Evolutionary conservation across 1,284 basidiomycete species (phyloP), one percentile per base, ranked within the genome.

Genomic region (Phylloporus sp.): DNA sequence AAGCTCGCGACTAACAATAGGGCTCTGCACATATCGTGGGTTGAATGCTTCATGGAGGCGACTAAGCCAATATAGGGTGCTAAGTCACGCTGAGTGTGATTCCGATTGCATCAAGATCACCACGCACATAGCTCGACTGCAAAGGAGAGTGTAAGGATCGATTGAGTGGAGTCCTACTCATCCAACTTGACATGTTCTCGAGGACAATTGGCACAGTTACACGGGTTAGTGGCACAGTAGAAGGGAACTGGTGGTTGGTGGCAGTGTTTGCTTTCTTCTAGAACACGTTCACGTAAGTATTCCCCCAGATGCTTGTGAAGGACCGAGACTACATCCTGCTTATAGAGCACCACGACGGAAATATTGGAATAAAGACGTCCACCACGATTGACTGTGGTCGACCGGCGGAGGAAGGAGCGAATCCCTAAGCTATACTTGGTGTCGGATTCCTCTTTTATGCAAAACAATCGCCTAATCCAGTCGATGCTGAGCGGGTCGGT

Each of bases 31-130:
- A 63, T 79, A 78, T 7, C 81, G 69, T 3, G 85, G 84, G 56
- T 82, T 78, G 5, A 85, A 59, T 5, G 82, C 77, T 29, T 84
- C 78, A 59, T 83, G 84, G 3, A 86, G 72, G 19, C 74, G 78
- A n/a, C 68, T 71, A 27, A 85, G 72, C 80, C 82, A 85, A 41
- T 77, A 70, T 1, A 74, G 45, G 5, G 70, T 39, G 3, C 70
- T 74, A 43, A 7, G 55, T 45, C 7, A 11, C 55, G 12, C 5
- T 60, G 8, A 32, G 55, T 49, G 2, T 25, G 5, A 39, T 27
- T 12, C 35, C 0, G 5, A 37, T 12, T 20, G 2, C n/a, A 19
- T 27, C 25, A 25, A 52, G 17, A 23, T 35, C 14, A 17, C 37
- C 25, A 67, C 76, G 3, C 68, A 82, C 81, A 67, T 59, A 2